Conservation (phyloP, 768 basidiomycete genomes). For the Russula olivacea region DNA sequence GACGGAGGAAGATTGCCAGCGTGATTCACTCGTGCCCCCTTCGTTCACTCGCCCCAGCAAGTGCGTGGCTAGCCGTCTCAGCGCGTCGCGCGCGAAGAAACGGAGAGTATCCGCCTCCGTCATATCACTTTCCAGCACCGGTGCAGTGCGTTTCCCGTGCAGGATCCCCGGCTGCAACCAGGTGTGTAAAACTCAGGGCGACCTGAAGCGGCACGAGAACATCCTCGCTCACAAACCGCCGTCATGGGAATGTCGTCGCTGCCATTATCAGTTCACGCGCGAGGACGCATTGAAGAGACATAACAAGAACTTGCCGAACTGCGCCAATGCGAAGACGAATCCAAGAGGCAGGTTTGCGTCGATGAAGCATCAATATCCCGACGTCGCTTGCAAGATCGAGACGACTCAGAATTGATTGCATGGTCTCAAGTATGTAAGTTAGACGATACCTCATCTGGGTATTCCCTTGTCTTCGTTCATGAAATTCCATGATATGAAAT, state of each 20-base stretch:
- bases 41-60: background rate
- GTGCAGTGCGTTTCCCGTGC: constrained; percentile 17
- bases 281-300: constrained; percentile 25
- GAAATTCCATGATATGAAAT: background rate
- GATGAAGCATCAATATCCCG: background rate
- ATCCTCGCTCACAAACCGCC: constrained; percentile 18
- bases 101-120: background rate
- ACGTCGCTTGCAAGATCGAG: background rate
- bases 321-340: background rate
- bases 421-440: background rate
- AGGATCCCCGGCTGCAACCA: constrained; percentile 22
- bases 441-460: background rate
- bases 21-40: background rate
- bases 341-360: constrained; percentile 1
- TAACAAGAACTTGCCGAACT: constrained; percentile 15
- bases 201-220: constrained; percentile 23
- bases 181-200: constrained; percentile 23
- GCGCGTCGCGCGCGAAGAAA: background rate
- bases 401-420: background rate
- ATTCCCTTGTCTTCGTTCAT: background rate
- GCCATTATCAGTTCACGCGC: constrained; percentile 21
- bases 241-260: constrained; percentile 17
- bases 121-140: background rate
- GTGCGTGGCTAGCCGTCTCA: background rate
- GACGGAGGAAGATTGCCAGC: background rate